A percentile compares a stretch with the other conserved stretches of the same genome.
These are phyloP conservation scores for Trichophyton equinum DNA, from an alignment of 2,329 filamentous ascomycete species.

Conservation along the genomic window DNA sequence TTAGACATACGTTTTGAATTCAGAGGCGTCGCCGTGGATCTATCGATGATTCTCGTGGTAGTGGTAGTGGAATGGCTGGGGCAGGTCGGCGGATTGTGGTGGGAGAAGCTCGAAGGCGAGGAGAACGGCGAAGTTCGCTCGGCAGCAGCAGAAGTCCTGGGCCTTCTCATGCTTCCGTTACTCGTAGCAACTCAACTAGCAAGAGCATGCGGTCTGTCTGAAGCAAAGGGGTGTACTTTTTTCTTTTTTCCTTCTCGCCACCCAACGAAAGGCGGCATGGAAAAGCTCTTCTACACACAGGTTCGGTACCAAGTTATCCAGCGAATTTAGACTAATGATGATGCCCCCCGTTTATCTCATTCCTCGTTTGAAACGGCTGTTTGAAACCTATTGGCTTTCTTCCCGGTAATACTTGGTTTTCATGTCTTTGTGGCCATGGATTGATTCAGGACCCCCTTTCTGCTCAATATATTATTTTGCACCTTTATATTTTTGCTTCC, in stretches of 20 bases:
- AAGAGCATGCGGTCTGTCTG: constrained; percentile 8
- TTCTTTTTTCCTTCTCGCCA: background rate
- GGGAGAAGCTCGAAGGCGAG: constrained; percentile 28
- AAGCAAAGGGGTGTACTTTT: constrained; percentile 2
- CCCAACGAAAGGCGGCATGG: background rate
- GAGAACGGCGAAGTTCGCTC: constrained; percentile 27
- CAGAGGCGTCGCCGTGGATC: constrained; percentile 36
- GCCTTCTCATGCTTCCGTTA: constrained; percentile 22
- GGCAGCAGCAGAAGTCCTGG: constrained; percentile 26
- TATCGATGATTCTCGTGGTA: constrained; percentile 27
- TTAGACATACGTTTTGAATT: constrained; percentile 30
- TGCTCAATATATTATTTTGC: constrained; percentile 9
- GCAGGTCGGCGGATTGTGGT: constrained; percentile 24
- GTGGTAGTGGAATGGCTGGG: background rate
- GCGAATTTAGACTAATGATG: constrained; percentile 18
- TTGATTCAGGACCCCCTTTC: constrained; percentile 21
- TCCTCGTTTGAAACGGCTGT: background rate
- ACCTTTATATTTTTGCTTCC: background rate
- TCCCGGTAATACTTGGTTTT: constrained; percentile 15
- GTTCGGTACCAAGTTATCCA: constrained; percentile 14
- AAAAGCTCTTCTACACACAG: background rate
- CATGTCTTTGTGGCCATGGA: constrained; percentile 30
- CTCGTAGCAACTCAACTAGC: constrained; percentile 32
- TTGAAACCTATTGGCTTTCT: background rate
- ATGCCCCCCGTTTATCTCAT: constrained; percentile 19